These are phyloP conservation scores for Sarcodon sp. DNA, from an alignment of 768 basidiomycete species.

Conservation along the genomic window DNA sequence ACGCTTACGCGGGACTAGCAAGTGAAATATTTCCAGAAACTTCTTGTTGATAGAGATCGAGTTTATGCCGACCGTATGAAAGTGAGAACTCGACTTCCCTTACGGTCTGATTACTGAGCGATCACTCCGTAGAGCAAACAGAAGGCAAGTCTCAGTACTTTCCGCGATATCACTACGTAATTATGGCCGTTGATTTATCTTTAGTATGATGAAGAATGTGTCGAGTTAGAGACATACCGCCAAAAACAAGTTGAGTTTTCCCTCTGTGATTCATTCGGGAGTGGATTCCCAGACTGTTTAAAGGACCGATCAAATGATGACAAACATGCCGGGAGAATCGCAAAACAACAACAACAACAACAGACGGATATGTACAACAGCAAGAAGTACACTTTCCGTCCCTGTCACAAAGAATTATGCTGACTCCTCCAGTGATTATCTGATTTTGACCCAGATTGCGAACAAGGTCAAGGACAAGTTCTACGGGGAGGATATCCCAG, in stretches of 20 bases:
- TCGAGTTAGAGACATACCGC: conserved; percentile 55
- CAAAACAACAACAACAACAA: conserved; percentile 67
- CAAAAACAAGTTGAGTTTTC: conserved; percentile 58
- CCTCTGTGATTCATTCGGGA: conserved; percentile 1
- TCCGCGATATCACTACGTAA: background rate
- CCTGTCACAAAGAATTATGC: background rate
- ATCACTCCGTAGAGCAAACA: conserved; percentile 37
- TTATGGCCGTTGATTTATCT: background rate
- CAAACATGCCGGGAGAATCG: conserved; percentile 60
- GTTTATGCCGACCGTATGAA: conserved; percentile 56
- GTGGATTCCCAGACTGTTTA: background rate
- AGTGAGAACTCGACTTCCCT: conserved; percentile 24
- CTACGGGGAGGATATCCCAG: conserved; percentile 56
- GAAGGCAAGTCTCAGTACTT: conserved; percentile 29
- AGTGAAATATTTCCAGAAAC: conserved; percentile 55
- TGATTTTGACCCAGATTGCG: conserved; percentile 57
- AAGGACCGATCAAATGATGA: conserved; percentile 63
- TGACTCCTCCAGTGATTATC: conserved; percentile 37
- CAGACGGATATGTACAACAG: conserved; percentile 65
- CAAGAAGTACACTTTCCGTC: conserved; percentile 50
- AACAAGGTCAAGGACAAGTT: conserved; percentile 62
- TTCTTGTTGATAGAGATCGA: conserved; percentile 59
- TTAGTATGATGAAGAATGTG: conserved; percentile 74
- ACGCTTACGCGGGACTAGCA: conserved; percentile 28
- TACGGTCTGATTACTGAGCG: background rate